Evolutionary conservation across 2,329 filamentous ascomycete genomes (phyloP).

Genomic region (Aspergillus felis): DNA sequence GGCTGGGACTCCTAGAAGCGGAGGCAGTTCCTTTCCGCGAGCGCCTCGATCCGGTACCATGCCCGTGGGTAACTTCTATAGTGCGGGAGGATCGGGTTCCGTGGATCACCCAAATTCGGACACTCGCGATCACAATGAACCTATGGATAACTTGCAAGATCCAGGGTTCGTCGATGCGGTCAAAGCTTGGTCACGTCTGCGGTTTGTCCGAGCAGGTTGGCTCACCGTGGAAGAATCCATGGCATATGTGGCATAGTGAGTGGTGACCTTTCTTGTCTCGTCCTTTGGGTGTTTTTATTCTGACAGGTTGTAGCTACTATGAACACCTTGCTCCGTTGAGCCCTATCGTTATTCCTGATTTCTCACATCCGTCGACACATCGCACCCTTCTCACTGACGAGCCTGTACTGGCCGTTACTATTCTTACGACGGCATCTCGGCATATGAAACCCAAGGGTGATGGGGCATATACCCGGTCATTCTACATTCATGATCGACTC

Average conservation of each 20-base stretch:
- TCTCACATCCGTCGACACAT: slow-evolving; percentile 76
- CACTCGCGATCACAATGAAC: slow-evolving; percentile 22
- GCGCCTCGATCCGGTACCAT: slow-evolving; percentile 40
- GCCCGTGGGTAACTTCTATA: slow-evolving; percentile 52
- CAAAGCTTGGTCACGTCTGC: slow-evolving; percentile 83
- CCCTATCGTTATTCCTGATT: slow-evolving; percentile 88
- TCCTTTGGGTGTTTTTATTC: not conserved
- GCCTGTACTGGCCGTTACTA: slow-evolving; percentile 85
- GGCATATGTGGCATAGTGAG: slow-evolving; percentile 86
- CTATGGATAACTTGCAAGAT: slow-evolving; percentile 29
- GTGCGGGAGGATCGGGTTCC: slow-evolving; percentile 21
- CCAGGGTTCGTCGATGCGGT: slow-evolving; percentile 60
- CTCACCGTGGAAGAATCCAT: slow-evolving; percentile 92
- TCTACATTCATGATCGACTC: slow-evolving; percentile 89
- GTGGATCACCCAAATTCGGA: slow-evolving; percentile 27
- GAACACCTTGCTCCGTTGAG: slow-evolving; percentile 85
- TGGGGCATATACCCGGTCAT: slow-evolving; percentile 76
- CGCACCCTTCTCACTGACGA: slow-evolving; percentile 79
- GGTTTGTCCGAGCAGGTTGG: slow-evolving; percentile 96
- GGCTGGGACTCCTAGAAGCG: slow-evolving; percentile 31
- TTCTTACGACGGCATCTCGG: slow-evolving; percentile 85
- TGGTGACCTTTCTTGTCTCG: slow-evolving; percentile 13
- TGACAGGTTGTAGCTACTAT: slow-evolving; percentile 64
- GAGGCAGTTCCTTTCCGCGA: slow-evolving; percentile 32
- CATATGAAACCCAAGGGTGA: slow-evolving; percentile 78